These are phyloP conservation scores for Fagus crenata DNA, from an alignment of 306 rosid genomes.

Conservation along the genomic window DNA sequence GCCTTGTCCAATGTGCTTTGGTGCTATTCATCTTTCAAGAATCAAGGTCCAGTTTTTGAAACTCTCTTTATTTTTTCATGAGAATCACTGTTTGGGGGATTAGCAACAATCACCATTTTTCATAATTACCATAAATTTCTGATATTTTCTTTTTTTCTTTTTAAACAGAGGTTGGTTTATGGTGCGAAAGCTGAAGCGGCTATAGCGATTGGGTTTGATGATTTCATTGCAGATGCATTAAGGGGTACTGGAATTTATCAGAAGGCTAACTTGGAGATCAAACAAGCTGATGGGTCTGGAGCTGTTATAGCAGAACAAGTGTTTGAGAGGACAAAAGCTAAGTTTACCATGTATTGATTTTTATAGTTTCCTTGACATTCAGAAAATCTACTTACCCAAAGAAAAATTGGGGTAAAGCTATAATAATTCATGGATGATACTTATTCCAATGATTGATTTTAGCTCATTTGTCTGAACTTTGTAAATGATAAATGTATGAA, in stretches of 20 bases:
- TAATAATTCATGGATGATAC: too few species aligned
- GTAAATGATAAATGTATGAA: too few species aligned
- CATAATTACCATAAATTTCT: too few species aligned
- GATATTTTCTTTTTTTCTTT: too few species aligned
- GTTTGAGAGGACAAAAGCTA: slow-evolving; percentile 75
- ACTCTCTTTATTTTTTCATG: slow-evolving; percentile 3
- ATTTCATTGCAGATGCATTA: slow-evolving; percentile 74
- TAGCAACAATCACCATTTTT: too few species aligned
- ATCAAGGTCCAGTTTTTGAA: slow-evolving; percentile 52
- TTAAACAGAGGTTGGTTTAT: too few species aligned
- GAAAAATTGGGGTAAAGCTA: too few species aligned
- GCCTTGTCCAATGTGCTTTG: slow-evolving; percentile 98
- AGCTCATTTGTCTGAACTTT: too few species aligned
- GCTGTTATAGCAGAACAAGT: slow-evolving; percentile 85
- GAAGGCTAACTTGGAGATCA: slow-evolving; percentile 75
- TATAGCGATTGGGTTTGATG: slow-evolving; percentile 73
- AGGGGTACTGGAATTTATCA: slow-evolving; percentile 73
- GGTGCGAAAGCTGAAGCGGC: slow-evolving; percentile 91
- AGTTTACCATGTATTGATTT: slow-evolving; percentile 51
- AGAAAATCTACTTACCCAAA: too few species aligned
- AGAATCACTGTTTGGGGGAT: not conserved
- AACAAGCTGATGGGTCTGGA: slow-evolving; percentile 73
- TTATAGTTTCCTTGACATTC: too few species aligned
- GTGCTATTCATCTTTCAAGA: slow-evolving; percentile 89
- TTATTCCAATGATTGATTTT: too few species aligned